These are phyloP conservation scores for Spergularia marina DNA, from an alignment of 148 eudicot genomes.

Conservation along the genomic window DNA sequence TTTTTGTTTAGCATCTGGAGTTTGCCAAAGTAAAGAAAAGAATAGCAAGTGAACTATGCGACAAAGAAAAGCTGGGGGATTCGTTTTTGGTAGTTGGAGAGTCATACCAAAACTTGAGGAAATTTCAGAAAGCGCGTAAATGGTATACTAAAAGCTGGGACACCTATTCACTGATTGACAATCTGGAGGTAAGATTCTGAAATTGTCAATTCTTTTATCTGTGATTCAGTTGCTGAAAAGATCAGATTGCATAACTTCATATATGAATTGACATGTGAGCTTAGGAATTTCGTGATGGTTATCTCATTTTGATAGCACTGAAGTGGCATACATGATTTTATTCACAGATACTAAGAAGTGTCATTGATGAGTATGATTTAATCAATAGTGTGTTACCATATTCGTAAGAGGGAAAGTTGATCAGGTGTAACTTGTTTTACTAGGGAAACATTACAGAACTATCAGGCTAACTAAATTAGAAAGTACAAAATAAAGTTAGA, in stretches of 20 bases:
- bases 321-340: neutral
- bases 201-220: neutral
- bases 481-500: neutral
- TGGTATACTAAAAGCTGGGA: conserved; percentile 82
- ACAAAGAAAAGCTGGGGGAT: conserved; percentile 87
- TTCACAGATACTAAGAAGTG: neutral
- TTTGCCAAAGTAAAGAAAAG: conserved; percentile 72
- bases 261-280: neutral
- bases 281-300: neutral
- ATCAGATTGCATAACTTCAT: neutral
- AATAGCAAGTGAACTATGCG: conserved; percentile 68
- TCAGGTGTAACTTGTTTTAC: neutral
- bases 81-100: conserved; percentile 76
- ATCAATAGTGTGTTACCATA: neutral
- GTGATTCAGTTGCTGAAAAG: conserved; percentile 3
- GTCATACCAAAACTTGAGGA: conserved; percentile 79
- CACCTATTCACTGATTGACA: conserved; percentile 55
- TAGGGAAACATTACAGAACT: neutral
- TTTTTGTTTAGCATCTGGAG: conserved; percentile 44
- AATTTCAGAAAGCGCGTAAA: conserved; percentile 67
- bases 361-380: neutral
- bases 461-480: neutral
- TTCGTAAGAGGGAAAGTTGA: neutral
- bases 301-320: neutral
- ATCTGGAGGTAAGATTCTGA: conserved; percentile 61